Evolutionary conservation across 140 eudicot species (phyloP), one percentile per base, ranked within the genome.

Genomic region (Senecio squalidus): DNA sequence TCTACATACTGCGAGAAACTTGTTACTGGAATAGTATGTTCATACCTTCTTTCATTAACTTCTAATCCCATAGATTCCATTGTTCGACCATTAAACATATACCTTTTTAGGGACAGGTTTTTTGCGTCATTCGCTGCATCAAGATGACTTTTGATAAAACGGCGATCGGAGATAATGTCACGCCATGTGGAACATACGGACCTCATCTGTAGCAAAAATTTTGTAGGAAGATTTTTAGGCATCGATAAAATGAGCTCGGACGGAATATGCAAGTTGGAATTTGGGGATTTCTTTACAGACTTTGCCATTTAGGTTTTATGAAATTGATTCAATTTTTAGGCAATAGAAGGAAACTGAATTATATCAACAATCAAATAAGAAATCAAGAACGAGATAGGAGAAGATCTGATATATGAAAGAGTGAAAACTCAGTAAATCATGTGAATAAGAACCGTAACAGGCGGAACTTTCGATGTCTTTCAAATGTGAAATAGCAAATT

Each of bases 151-250:
- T 66, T 26, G 43, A 66, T 40, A 41, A 66, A 54, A 5, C 20
- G 1, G 17, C 53, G 55, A 18, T 66, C 25, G 0, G 72, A 54
- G 34, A 66, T 41, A 7, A 40, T 18, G 24, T 36, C 45, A 21
- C 55, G 46, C 72, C 72, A 66, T 54, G 5, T 5, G 9, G 30
- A 18, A 44, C 72, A 66, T 26, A 66, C 64, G 20, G 36, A 41
- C 63, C 39, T 66, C 52, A 54, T 15, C 31, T 39, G 46, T n/a
- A 66, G 56, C 22, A 66, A 21, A 2, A 0, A 40, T 22, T 11
- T 54, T 3, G 33, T 6, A 2, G 64, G 46, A 30, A 55, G 24
- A 23, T 44, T 27, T 66, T 17, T 26, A 9, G 55, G 63, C 15
- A 55, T 55, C 45, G 26, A 20, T 34, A 55, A 41, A 29, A 66